These are phyloP conservation scores for Lichtheimia corymbifera DNA, from an alignment of 371 early-diverging fungal species.

Conservation along the genomic window DNA sequence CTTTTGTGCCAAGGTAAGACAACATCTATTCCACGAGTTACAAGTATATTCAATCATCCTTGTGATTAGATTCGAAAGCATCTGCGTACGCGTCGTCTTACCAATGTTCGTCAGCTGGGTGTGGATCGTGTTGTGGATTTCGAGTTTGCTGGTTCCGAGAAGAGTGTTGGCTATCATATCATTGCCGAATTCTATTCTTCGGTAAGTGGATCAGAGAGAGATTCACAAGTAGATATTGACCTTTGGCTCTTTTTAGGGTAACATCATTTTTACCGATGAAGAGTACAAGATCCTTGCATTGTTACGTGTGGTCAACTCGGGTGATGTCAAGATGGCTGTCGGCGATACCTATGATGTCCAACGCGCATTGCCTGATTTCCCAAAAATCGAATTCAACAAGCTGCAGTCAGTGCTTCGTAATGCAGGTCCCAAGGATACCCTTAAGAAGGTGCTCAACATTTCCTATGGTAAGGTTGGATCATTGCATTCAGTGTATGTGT, in stretches of 20 bases:
- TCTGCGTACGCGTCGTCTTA: constrained; percentile 81
- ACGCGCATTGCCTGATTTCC: constrained; percentile 57
- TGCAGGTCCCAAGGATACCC: constrained; percentile 72
- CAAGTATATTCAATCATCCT: not conserved
- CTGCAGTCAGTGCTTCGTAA: constrained; percentile 53
- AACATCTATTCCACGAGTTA: not conserved
- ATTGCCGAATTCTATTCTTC: constrained; percentile 93
- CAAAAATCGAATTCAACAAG: constrained; percentile 57
- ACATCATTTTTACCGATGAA: constrained; percentile 93
- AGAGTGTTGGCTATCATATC: constrained; percentile 80
- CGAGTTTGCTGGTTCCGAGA: constrained; percentile 78
- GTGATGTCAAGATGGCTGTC: constrained; percentile 76
- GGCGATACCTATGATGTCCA: constrained; percentile 75
- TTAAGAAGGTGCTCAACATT: constrained; percentile 79
- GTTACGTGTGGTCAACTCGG: constrained; percentile 84
- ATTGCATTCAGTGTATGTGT: not conserved
- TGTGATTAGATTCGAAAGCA: constrained; percentile 81
- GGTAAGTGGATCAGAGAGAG: constrained; percentile 36
- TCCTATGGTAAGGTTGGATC: constrained; percentile 52
- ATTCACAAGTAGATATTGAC: not conserved
- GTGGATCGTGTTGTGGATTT: constrained; percentile 93
- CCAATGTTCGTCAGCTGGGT: constrained; percentile 84
- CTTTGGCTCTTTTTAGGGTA: constrained; percentile 63
- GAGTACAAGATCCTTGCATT: constrained; percentile 83
- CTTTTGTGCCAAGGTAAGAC: constrained; percentile 81